Conservation (phyloP, 2,329 filamentous ascomycete genomes). For the Cladosporium halotolerans region DNA sequence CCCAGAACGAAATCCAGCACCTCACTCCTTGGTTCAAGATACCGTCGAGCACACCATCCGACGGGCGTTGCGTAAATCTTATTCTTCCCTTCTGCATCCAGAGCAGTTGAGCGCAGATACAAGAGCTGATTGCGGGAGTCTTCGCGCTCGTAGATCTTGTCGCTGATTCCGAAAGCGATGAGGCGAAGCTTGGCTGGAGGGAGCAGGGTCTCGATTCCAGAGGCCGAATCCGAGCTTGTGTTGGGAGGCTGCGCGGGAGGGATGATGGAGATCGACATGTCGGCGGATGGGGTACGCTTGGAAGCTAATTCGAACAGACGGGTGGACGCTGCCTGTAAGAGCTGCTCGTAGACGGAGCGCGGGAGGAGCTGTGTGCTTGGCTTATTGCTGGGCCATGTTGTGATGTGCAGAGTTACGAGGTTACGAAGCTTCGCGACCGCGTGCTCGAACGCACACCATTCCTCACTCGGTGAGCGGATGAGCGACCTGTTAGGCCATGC, state of each 20-base stretch:
- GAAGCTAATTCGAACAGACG: slow-evolving; percentile 22
- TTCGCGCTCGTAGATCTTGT: slow-evolving; percentile 43
- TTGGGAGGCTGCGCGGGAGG: not conserved
- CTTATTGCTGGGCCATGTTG: slow-evolving; percentile 42
- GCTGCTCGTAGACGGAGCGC: slow-evolving; percentile 39
- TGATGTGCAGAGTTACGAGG: slow-evolving; percentile 43
- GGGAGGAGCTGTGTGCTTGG: slow-evolving; percentile 36
- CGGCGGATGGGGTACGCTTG: not conserved
- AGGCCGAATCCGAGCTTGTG: not conserved
- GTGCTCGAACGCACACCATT: slow-evolving; percentile 40
- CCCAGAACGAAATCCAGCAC: slow-evolving; percentile 41
- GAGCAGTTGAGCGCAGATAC: slow-evolving; percentile 39
- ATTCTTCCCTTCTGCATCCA: slow-evolving; percentile 37
- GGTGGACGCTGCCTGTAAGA: slow-evolving; percentile 31
- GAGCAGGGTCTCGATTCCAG: not conserved
- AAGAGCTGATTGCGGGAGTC: slow-evolving; percentile 42
- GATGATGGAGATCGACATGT: not conserved
- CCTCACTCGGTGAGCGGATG: slow-evolving; percentile 35
- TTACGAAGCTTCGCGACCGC: slow-evolving; percentile 26
- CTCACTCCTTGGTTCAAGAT: slow-evolving; percentile 40
- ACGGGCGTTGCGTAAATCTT: slow-evolving; percentile 38
- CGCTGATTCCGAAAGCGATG: slow-evolving; percentile 42
- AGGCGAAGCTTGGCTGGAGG: slow-evolving; percentile 33
- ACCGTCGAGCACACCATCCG: slow-evolving; percentile 41
- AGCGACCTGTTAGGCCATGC: slow-evolving; percentile 42